These are phyloP conservation scores for Aspergillus incahuasiensis DNA, from an alignment of 495 filamentous ascomycete genomes.

Conservation along the genomic window DNA sequence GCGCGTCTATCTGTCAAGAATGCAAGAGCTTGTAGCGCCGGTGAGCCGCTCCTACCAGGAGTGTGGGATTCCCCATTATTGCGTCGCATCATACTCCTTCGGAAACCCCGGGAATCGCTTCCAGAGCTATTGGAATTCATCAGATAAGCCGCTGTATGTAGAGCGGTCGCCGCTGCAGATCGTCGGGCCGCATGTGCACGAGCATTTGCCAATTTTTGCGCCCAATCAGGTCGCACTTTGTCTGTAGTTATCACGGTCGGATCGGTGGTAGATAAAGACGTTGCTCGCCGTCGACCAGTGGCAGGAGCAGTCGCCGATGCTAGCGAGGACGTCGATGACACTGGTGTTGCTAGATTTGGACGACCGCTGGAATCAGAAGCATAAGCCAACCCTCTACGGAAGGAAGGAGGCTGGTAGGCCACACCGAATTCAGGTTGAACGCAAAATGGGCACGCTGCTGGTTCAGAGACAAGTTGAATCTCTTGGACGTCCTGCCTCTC, in stretches of 20 bases:
- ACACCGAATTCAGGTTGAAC: constrained; percentile 92
- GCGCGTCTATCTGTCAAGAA: constrained; percentile 47
- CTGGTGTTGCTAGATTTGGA: constrained; percentile 59
- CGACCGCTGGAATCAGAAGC: constrained; percentile 41
- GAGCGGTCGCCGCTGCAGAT: constrained; percentile 87
- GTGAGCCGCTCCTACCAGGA: constrained; percentile 35
- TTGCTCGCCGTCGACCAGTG: constrained; percentile 59
- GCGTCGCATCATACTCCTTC: constrained; percentile 43
- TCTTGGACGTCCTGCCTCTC: constrained; percentile 43
- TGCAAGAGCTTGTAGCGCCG: constrained; percentile 48
- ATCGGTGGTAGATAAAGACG: constrained; percentile 76
- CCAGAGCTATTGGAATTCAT: constrained; percentile 61
- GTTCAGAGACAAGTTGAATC: constrained; percentile 77
- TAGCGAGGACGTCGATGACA: constrained; percentile 57
- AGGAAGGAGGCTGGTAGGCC: constrained; percentile 83
- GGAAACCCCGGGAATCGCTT: constrained; percentile 42
- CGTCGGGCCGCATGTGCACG: constrained; percentile 77
- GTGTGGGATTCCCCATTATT: constrained; percentile 29
- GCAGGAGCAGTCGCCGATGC: constrained; percentile 33
- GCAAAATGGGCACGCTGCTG: constrained; percentile 93
- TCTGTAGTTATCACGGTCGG: constrained; percentile 88
- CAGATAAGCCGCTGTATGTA: constrained; percentile 92
- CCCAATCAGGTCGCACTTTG: constrained; percentile 88
- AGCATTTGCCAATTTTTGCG: constrained; percentile 79
- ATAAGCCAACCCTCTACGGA: constrained; percentile 79